Evolutionary conservation across 2,329 filamentous ascomycete species (phyloP), one percentile per base, ranked within the genome.

Genomic region (Cladophialophora immunda): DNA sequence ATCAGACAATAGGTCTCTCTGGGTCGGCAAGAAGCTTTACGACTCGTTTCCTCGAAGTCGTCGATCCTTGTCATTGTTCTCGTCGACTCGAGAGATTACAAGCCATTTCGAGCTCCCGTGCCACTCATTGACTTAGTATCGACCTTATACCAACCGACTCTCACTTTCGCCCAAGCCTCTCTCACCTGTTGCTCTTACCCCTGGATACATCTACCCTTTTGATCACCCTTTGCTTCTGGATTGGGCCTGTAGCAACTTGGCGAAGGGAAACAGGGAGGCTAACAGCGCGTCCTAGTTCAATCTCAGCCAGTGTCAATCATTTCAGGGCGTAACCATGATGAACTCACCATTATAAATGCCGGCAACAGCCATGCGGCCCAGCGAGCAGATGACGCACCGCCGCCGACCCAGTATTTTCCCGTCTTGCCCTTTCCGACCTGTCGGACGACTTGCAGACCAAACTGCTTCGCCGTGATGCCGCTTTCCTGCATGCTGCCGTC

Each of bases 341-440:
- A 56, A 67, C 65, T 67, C 38, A 67, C 65, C 55, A 59, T 56
- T n/a, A 64, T 32, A 17, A 19, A 67, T 1, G 61, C 45, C 29
- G 67, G 67, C n/a, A 62, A 62, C 53, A 68, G 29, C 63, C 59
- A 59, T 29, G 22, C 17, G 7, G 38, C 55, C 11, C 19, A 63
- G 15, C 59, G 63, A 56, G 63, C 67, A 41, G 30, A 22, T 17
- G 22, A 13, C 22, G 67, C 63, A 54, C 52, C 56, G 30, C 58
- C 63, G 22, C 68, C 68, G 22, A 65, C 62, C 68, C 68, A 70
- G 25, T 56, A 36, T 27, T 57, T 67, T 29, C 68, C 68, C n/a
- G 56, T 56, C 19, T 47, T 57, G 41, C 68, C 68, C 29, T 63
- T 68, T 57, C 68, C 65, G 22, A 70, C 62, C 53, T 70, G 57